phyloP scores from a whole-genome alignment of 2,329 filamentous ascomycete species.

The Fusarium sterilihyphosum region DNA sequence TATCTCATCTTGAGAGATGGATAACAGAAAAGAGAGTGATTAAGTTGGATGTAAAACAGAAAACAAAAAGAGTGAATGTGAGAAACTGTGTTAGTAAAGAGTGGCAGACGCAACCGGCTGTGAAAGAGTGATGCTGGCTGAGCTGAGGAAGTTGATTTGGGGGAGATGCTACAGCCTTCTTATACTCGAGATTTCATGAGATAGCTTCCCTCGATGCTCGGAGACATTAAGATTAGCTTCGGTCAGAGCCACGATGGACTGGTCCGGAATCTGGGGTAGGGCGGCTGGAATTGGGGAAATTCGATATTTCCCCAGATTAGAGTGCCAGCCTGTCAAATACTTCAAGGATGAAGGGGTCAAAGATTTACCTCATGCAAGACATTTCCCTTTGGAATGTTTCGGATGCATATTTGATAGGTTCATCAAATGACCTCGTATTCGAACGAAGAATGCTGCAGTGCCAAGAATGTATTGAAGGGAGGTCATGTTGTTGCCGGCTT shows the following conservation, averaged over 20 bases:
- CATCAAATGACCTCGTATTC: neutral
- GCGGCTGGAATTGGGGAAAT: conserved; percentile 29
- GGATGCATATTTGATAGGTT: neutral
- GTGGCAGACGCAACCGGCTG: conserved; percentile 33
- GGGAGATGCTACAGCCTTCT: conserved; percentile 12
- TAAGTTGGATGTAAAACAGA: conserved; percentile 21
- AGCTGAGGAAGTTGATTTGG: conserved; percentile 24
- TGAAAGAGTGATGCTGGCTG: conserved; percentile 33
- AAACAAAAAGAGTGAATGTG: conserved; percentile 16
- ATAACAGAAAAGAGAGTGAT: conserved; percentile 8
- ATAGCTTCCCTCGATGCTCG: neutral
- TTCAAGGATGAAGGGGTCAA: neutral
- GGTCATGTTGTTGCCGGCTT: neutral
- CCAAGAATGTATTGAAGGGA: neutral
- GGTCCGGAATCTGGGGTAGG: conserved; percentile 3
- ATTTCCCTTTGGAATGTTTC: conserved; percentile 24
- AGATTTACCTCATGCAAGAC: neutral
- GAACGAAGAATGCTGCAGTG: conserved; percentile 3
- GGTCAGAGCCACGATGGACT: neutral
- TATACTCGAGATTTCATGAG: conserved; percentile 3
- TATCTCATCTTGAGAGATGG: conserved; percentile 30
- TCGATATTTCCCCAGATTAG: conserved; percentile 22
- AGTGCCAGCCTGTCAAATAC: neutral
- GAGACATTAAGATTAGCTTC: neutral
- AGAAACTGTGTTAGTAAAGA: conserved; percentile 18